phyloP scores from a whole-genome alignment of 139 green algal species.

The Pedinophyceae sp. region DNA sequence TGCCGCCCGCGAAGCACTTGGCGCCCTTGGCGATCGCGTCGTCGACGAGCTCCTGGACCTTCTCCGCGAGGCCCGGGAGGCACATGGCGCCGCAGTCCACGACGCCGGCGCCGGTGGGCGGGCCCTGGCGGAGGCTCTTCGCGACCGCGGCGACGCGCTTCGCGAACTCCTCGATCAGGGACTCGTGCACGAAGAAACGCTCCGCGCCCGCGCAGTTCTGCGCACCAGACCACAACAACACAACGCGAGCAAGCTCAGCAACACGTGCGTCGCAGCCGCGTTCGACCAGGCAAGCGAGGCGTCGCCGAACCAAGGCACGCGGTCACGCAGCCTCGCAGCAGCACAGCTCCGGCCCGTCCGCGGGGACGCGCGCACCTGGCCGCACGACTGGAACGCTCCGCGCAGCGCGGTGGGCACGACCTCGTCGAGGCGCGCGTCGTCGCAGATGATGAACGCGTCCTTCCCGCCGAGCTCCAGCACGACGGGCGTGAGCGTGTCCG shows the following conservation, averaged over 20 bases:
- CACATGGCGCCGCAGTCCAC: slow-evolving; percentile 88
- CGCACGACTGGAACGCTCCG: slow-evolving; percentile 77
- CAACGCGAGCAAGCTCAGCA: too few relatives aligned
- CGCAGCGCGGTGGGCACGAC: slow-evolving; percentile 63
- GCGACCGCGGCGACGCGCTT: slow-evolving; percentile 1
- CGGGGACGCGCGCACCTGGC: too few relatives aligned
- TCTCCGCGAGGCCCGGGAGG: slow-evolving; percentile 72
- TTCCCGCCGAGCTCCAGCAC: slow-evolving; percentile 95
- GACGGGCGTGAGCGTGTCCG: slow-evolving; percentile 72
- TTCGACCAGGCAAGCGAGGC: too few relatives aligned
- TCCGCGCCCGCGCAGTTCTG: slow-evolving; percentile 90
- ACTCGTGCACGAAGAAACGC: slow-evolving; percentile 78
- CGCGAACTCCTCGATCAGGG: neutral
- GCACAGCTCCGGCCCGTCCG: too few relatives aligned
- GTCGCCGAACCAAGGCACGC: too few relatives aligned
- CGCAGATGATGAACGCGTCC: slow-evolving; percentile 83
- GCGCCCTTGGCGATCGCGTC: slow-evolving; percentile 76
- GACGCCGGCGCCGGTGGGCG: slow-evolving; percentile 11
- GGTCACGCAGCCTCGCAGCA: too few relatives aligned
- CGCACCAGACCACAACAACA: too few relatives aligned
- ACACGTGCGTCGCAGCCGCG: too few relatives aligned
- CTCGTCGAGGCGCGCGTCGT: slow-evolving; percentile 70
- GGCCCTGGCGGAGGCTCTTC: slow-evolving; percentile 18
- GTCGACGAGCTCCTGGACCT: slow-evolving; percentile 71
- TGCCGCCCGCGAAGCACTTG: slow-evolving; percentile 48